Percentiles rank a stretch among this genome's conserved stretches.
These are phyloP conservation scores for Rhodotorula diobovata DNA, from an alignment of 768 basidiomycete genomes.

Conservation along the genomic window DNA sequence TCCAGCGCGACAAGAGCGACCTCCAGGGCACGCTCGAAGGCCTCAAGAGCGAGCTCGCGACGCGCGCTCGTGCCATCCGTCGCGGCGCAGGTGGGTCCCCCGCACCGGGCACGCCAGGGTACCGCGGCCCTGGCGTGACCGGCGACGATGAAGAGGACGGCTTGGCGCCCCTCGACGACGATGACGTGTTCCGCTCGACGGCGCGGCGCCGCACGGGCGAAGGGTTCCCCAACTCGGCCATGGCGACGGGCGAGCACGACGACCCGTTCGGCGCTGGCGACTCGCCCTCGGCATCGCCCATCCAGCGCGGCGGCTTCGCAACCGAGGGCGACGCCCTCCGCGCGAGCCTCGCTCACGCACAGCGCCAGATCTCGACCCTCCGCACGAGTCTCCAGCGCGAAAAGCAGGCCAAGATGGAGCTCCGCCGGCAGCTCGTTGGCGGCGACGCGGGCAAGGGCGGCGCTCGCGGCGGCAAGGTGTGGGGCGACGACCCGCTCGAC, in stretches of 20 bases:
- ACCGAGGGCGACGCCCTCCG: conserved; percentile 71
- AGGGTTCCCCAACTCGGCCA: conserved; percentile 28
- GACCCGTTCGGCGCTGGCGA: conserved; percentile 36
- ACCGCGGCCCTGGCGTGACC: conserved; percentile 9
- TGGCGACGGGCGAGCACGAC: conserved; percentile 16
- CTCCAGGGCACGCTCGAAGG: conserved; percentile 74
- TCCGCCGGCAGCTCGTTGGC: conserved; percentile 56
- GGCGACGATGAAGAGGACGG: conserved; percentile 18
- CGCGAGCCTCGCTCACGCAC: conserved; percentile 76
- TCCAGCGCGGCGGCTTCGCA: conserved; percentile 64
- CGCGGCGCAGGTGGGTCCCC: conserved; percentile 35
- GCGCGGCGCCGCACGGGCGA: conserved; percentile 43
- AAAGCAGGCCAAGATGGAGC: conserved; percentile 73
- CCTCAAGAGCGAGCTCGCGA: conserved; percentile 65
- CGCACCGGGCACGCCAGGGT: conserved; percentile 20
- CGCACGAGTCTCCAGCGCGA: conserved; percentile 73
- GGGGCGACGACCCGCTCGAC: conserved; percentile 36
- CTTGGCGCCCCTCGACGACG: conserved; percentile 41
- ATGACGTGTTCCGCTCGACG: conserved; percentile 48
- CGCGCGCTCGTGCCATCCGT: conserved; percentile 56
- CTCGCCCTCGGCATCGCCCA: conserved; percentile 37
- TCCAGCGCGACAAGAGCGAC: conserved; percentile 88
- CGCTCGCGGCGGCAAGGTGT: conserved; percentile 50
- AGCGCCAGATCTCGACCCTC: conserved; percentile 75
- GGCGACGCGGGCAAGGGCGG: conserved; percentile 43